Conservation (phyloP, 164 flowering plant species). For the Berberis thunbergii region DNA sequence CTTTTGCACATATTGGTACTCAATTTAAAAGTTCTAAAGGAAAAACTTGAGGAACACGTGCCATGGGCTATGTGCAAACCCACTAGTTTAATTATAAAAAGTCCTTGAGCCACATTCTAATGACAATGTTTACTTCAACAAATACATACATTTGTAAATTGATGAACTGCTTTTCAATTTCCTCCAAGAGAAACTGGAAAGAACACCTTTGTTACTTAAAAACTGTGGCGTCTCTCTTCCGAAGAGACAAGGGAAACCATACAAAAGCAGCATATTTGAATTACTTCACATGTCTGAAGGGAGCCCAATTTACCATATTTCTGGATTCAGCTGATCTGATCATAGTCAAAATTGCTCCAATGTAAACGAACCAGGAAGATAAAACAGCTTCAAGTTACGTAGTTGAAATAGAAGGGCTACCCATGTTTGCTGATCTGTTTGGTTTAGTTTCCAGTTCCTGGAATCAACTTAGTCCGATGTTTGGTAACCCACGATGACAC, state of each 20-base stretch:
- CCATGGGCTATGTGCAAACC: too few species aligned
- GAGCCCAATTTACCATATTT: background rate
- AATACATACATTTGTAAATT: too few species aligned
- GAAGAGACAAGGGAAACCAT: background rate
- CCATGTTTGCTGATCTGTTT: too few species aligned
- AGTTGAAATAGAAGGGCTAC: background rate
- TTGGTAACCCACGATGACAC: slow-evolving; percentile 26
- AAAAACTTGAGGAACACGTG: too few species aligned
- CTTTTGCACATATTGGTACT: too few species aligned
- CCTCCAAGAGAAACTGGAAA: background rate
- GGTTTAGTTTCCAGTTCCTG: slow-evolving; percentile 16
- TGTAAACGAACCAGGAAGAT: background rate
- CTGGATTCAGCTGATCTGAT: background rate
- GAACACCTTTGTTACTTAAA: background rate
- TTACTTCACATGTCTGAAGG: background rate
- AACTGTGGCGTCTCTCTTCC: background rate
- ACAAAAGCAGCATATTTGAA: background rate
- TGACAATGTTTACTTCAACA: too few species aligned
- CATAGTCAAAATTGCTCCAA: background rate
- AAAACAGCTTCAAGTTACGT: too few species aligned
- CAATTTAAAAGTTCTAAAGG: too few species aligned
- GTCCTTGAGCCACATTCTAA: too few species aligned
- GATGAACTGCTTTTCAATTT: background rate
- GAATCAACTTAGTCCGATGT: slow-evolving; percentile 19
- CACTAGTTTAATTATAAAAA: too few species aligned